Base-by-base conservation (phyloP, 2,329 filamentous ascomycete species). In the Aspergillus jensenii region DNA sequence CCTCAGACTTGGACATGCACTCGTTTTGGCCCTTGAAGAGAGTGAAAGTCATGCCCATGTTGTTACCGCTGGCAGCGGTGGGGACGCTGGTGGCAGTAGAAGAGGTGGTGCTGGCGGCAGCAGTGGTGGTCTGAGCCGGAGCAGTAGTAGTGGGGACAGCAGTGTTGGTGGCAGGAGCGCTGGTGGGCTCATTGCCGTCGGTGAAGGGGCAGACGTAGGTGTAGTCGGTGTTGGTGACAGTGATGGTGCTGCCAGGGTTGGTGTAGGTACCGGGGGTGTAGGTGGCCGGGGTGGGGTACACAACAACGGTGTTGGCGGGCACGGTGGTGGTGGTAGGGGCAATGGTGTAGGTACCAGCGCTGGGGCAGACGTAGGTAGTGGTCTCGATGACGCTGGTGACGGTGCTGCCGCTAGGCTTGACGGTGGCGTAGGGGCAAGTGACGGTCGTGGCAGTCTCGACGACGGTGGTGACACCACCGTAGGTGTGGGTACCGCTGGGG, bases 41-140 rank as follows among this genome's bases (percentile, higher is more conserved):
- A 43, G 90, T 90, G 83, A 92, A 95, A 70, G 90, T 90, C 71
- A 93, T 89, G 74, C 84, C 89, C 81, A 85, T 90, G 62, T 62
- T 56, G 58, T 52, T 44, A 55, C 60, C 63, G 53, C 62, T 53
- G 53, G 62, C 56, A 48, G 60, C 31, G 47, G 68, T 59, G 62
- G 68, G 63, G 56, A 65, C 60, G 35, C 58, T 45, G 21, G 63
- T 59, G 37, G 59, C 52, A 31, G 61, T 55, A 53, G 60, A 27
- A 41, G 68, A 59, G 62, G 67, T 63, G 60, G 51, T 33, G 59
- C 69, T 68, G 56, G 72, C 44, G 52, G 64, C 65, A 58, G 67
- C 57, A 53, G 65, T 62, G 60, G 71, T 64, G 56, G 65, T 62
- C 41, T 62, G 44, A 21, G 62, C 58, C 27, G 27, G 27, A 44